Evolutionary conservation across 2,329 filamentous ascomycete genomes (phyloP), one percentile per base, ranked within the genome.

Genomic region (Trichoderma sp.): DNA sequence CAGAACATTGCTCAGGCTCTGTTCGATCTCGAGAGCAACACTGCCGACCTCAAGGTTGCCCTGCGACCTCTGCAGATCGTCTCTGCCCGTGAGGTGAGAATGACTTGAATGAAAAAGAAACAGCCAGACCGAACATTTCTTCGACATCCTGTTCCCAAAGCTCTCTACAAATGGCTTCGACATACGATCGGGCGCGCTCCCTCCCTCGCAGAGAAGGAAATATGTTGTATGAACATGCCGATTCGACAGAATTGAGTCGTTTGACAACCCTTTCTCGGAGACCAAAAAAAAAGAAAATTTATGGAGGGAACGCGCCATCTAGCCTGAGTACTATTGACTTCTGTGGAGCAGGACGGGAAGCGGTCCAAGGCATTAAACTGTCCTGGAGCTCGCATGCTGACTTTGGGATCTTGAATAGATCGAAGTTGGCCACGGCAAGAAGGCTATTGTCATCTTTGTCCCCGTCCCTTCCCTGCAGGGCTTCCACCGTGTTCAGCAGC

Each of bases 401-500:
- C 86, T 90, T 86, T 84, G 76, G 83, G 84, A 89, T 86, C 87
- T 78, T 73, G 75, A 83, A 80, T 86, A 99, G 96, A 96, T 99
- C 89, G 96, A 99, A 89, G 95, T 98, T 87, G 96, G 96, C 89
- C 94, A 98, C 89, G 96, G 96, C 91, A 97, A 97, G 91, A 99
- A 98, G 92, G 96, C 96, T 83, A 96, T 99, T 88, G 95, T 97
- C 89, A 97, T 99, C 92, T 99, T 99, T 92, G 96, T 99, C 89
- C 96, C 96, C 83, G 96, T 99, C 84, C 96, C 96, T 86, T 93
- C 96, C 85, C 93, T 99, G 84, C 88, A 91, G 84, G 93, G 93
- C 84, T 99, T 97, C 93, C 96, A 98, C 92, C 94, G 96, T 83
- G 93, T 97, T 83, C 96, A 99, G 90, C 96, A 98, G 89, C 94